Percentiles rank a stretch among this genome's conserved stretches.
Conservation (phyloP, 2,329 filamentous ascomycete species). For the Epichloe hybrida region DNA sequence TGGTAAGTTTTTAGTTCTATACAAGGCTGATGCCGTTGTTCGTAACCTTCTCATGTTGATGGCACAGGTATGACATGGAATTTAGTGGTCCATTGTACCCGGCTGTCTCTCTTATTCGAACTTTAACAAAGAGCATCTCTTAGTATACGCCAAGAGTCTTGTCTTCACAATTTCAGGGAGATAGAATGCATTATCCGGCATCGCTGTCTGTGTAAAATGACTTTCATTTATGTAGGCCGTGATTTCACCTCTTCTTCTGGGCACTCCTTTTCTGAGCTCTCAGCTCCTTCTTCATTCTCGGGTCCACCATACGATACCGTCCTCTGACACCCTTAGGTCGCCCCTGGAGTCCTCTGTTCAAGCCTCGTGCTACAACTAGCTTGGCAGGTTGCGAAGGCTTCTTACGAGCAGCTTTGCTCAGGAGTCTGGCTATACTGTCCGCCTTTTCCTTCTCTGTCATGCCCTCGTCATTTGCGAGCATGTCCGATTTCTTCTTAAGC, state of each 20-base stretch:
- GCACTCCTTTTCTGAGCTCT: conserved; percentile 65
- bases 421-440: conserved; percentile 64
- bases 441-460: conserved; percentile 96
- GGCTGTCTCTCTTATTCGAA: conserved; percentile 39
- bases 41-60: conserved; percentile 1
- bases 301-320: conserved; percentile 93
- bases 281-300: conserved; percentile 92
- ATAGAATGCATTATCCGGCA: background rate
- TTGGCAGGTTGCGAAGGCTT: conserved; percentile 74
- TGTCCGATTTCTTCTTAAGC: conserved; percentile 89
- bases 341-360: conserved; percentile 74
- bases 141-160: background rate
- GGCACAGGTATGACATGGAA: conserved; percentile 62
- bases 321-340: conserved; percentile 87
- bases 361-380: conserved; percentile 75
- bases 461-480: conserved; percentile 77
- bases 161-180: background rate
- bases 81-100: conserved; percentile 58
- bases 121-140: conserved; percentile 11
- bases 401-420: conserved; percentile 72
- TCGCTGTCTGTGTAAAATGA: conserved; percentile 1
- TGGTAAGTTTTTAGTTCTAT: conserved; percentile 36
- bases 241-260: conserved; percentile 40
- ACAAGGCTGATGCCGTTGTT: background rate
- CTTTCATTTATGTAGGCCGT: background rate